Evolutionary conservation across 331 rosid species (phyloP).

Genomic region (Stylosanthes scabra): DNA sequence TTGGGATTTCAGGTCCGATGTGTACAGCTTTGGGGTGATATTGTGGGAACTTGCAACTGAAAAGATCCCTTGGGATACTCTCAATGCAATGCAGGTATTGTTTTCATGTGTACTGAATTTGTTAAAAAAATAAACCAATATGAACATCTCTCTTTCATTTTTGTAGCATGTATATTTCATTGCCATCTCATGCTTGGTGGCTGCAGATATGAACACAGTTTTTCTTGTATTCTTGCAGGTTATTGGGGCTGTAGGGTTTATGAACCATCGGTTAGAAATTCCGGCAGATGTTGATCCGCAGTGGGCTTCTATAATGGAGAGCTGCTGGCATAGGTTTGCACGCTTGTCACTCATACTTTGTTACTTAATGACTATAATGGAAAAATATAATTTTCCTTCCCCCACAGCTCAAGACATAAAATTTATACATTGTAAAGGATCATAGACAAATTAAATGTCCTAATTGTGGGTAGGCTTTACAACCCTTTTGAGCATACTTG

Average conservation of each 20-base stretch:
- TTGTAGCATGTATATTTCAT: constrained; percentile 18
- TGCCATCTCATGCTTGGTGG: not conserved
- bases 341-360: constrained; percentile 4
- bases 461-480: not conserved
- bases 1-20: constrained; percentile 75
- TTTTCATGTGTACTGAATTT: constrained; percentile 34
- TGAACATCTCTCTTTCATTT: constrained; percentile 8
- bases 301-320: constrained; percentile 83
- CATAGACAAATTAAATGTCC: not conserved
- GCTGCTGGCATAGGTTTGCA: constrained; percentile 86
- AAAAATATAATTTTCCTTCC: not conserved
- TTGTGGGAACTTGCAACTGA: constrained; percentile 93
- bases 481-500: not conserved
- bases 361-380: not conserved
- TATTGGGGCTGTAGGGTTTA: constrained; percentile 94
- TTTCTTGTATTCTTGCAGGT: constrained; percentile 60
- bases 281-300: constrained; percentile 83
- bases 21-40: constrained; percentile 93
- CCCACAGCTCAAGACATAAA: constrained; percentile 10
- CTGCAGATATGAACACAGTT: constrained; percentile 44
- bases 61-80: constrained; percentile 94
- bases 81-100: constrained; percentile 90
- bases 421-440: constrained; percentile 10
- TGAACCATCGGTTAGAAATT: constrained; percentile 94
- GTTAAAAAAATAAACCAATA: not conserved